These are phyloP conservation scores for Brassica juncea DNA, from an alignment of 345 rosid genomes.

Conservation along the genomic window DNA sequence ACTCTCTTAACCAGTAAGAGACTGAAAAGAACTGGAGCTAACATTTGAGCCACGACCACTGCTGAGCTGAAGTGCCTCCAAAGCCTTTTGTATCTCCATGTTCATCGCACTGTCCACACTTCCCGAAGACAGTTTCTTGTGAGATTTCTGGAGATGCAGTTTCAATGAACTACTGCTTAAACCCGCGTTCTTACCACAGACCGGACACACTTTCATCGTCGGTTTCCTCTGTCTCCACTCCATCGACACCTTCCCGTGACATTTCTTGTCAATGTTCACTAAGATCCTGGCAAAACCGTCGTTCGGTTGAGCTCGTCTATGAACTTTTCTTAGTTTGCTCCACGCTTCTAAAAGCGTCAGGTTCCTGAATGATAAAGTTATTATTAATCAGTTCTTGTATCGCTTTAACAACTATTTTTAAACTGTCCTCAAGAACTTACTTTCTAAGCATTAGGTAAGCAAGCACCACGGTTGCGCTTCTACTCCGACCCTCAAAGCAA, in stretches of 20 bases:
- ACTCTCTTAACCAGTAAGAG: slow-evolving; percentile 47
- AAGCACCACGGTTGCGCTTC: slow-evolving; percentile 88
- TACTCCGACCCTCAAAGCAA: slow-evolving; percentile 98
- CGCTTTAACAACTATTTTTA: background rate
- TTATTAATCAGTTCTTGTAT: background rate
- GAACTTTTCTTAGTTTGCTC: slow-evolving; percentile 73
- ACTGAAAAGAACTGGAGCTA: slow-evolving; percentile 57
- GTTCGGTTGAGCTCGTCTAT: slow-evolving; percentile 94
- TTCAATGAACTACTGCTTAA: slow-evolving; percentile 91
- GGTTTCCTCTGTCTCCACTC: slow-evolving; percentile 95
- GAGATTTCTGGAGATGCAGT: slow-evolving; percentile 89
- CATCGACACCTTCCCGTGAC: slow-evolving; percentile 86
- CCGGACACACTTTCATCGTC: slow-evolving; percentile 83
- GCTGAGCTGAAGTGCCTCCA: slow-evolving; percentile 74
- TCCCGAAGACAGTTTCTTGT: slow-evolving; percentile 84
- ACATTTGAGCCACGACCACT: slow-evolving; percentile 58
- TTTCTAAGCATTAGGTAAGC: slow-evolving; percentile 89
- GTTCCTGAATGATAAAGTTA: slow-evolving; percentile 47
- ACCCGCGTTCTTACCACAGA: slow-evolving; percentile 94
- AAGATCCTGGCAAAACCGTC: slow-evolving; percentile 87
- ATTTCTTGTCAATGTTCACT: slow-evolving; percentile 61
- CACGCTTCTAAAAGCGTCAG: slow-evolving; percentile 75
- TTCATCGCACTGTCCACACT: slow-evolving; percentile 99
- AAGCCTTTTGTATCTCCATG: slow-evolving; percentile 93
- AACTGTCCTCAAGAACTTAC: slow-evolving; percentile 50